These are phyloP conservation scores for Dendrobium officinale DNA, from an alignment of 106 monocot species.

Conservation along the genomic window DNA sequence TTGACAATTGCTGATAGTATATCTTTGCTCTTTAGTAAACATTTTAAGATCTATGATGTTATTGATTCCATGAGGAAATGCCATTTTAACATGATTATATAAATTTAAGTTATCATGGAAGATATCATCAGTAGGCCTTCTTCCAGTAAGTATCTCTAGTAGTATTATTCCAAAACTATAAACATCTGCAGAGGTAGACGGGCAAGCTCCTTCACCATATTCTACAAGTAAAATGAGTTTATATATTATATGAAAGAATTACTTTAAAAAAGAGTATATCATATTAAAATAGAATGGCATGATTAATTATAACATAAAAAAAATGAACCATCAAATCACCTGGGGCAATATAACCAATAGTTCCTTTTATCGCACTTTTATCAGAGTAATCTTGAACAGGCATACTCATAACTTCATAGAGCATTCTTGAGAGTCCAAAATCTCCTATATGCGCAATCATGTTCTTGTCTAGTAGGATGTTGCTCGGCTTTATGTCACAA, in stretches of 20 bases:
- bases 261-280: too few relatives aligned
- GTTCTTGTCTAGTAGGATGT: conserved; percentile 24
- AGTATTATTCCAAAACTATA: conserved; percentile 18
- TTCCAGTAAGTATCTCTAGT: conserved; percentile 14
- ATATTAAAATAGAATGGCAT: background rate
- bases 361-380: background rate
- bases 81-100: background rate
- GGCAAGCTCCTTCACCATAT: conserved; percentile 5
- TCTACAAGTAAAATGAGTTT: background rate
- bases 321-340: background rate
- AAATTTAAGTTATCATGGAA: background rate
- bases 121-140: conserved; percentile 16
- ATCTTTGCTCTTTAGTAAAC: background rate
- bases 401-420: background rate
- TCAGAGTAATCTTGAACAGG: background rate
- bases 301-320: background rate
- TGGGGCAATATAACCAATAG: background rate
- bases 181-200: conserved; percentile 12
- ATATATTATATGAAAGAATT: background rate
- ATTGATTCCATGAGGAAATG: background rate
- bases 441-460: conserved; percentile 39
- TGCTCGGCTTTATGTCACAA: conserved; percentile 31
- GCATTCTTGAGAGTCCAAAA: conserved; percentile 31
- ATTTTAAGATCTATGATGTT: conserved; percentile 2
- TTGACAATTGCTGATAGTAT: too few relatives aligned